These are phyloP conservation scores for Flaveria trinervia DNA, from an alignment of 129 eudicot species.

Conservation along the genomic window DNA sequence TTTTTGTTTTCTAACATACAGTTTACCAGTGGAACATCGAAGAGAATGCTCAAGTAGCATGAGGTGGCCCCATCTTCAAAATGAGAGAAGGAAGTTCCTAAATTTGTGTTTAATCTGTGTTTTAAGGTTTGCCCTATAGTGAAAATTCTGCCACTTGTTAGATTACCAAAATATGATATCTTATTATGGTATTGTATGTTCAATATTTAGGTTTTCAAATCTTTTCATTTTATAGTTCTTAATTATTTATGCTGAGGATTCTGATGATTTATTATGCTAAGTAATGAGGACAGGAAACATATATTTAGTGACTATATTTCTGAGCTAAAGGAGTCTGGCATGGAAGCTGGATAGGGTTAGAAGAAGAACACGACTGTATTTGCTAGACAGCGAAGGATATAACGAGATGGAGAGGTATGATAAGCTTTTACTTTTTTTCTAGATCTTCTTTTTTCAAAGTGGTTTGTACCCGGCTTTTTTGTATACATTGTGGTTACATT, in stretches of 20 bases:
- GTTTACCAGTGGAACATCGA: conserved; percentile 36
- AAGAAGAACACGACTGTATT: too few relatives aligned
- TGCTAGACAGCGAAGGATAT: conserved; percentile 43
- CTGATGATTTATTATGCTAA: conserved; percentile 34
- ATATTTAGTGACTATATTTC: conserved; percentile 73
- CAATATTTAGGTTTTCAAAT: not conserved
- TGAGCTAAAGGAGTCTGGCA: conserved; percentile 71
- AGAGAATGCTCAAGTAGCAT: conserved; percentile 98
- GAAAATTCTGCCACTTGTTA: conserved; percentile 16
- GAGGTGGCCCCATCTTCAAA: conserved; percentile 99
- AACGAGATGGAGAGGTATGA: conserved; percentile 79
- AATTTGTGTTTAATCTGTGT: conserved; percentile 78
- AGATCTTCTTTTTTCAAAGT: not conserved
- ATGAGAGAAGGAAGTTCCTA: conserved; percentile 98
- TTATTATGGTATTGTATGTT: not conserved
- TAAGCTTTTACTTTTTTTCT: not conserved
- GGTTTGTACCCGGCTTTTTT: not conserved
- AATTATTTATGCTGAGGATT: conserved; percentile 29
- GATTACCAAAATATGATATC: conserved; percentile 17
- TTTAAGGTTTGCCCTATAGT: conserved; percentile 69
- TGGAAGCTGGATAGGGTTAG: conserved; percentile 41
- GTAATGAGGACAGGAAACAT: conserved; percentile 81
- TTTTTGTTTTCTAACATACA: not conserved
- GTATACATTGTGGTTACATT: not conserved
- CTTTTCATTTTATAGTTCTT: conserved; percentile 49